Evolutionary conservation across 75 land plant genomes (phyloP), one percentile per base, ranked within the genome.

Genomic region (Picea sitchensis): DNA sequence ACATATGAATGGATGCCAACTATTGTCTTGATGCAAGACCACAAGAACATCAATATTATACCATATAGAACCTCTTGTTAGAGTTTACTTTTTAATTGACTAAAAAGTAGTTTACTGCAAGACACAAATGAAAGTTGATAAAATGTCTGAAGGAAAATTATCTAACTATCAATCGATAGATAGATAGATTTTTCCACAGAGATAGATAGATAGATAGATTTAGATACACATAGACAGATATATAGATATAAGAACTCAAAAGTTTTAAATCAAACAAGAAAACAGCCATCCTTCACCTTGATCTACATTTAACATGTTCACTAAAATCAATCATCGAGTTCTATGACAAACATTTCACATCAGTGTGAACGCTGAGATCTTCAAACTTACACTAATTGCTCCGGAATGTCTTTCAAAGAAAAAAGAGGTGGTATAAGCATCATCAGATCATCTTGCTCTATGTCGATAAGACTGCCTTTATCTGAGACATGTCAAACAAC

Each of bases 401-500:
- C 92, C 26, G 98, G 98, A 34, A 83, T 81, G 84, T 97, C 98
- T 82, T 97, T 97, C 59, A 81, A 81, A 38, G 98, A 86, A 81
- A 95, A 97, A 18, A 95, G 88, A 41, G 92, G 98, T 18, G 99
- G 99, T 63, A 91, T 76, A 44, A 95, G 79, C 79, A 90, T 86
- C 94, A 97, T 91, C 51, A 93, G 57, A 73, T 95, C 94, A 18
- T 90, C 95, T 44, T 90, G 81, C 63, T 91, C 95, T 72, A 91
- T 54, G 79, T 92, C 93, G 80, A 87, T 68, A 31, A 86, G 75
- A 59, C 81, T 83, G 77, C 80, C 85, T 63, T 86, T 86, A 18
- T 84, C 93, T 93, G 78, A 30, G 56, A 18, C 34, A 23, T 73
- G n/a, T n/a, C 8, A 71, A 71, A 32, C 44, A 14, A 38, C 56